phyloP scores from a whole-genome alignment of 1,139 yeast genomes.

The Hemisphaericaspora subhashii region DNA sequence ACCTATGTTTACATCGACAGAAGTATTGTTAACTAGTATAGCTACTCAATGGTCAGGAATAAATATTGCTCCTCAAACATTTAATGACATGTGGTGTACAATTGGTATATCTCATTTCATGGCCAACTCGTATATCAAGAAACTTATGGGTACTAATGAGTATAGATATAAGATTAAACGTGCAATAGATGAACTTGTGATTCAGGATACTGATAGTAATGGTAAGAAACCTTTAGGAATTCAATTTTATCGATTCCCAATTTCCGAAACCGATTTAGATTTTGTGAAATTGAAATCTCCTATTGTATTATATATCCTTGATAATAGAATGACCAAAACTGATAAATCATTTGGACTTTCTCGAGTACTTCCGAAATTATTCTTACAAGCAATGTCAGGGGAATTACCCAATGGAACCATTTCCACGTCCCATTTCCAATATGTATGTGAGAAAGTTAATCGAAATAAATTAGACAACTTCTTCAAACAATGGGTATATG shows the following conservation, averaged over 20 bases:
- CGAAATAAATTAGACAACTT: conserved; percentile 80
- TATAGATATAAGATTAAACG: conserved; percentile 69
- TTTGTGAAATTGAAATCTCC: conserved; percentile 83
- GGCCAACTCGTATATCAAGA: conserved; percentile 69
- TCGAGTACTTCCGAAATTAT: conserved; percentile 87
- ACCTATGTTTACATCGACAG: conserved; percentile 73
- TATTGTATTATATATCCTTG: conserved; percentile 77
- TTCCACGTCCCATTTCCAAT: conserved; percentile 82
- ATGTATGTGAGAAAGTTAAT: conserved; percentile 91
- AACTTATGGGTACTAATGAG: conserved; percentile 81
- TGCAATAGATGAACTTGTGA: conserved; percentile 65
- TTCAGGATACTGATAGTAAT: conserved; percentile 61
- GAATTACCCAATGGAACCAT: conserved; percentile 79
- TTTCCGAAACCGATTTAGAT: conserved; percentile 57
- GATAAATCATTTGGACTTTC: conserved; percentile 91
- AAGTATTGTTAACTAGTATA: conserved; percentile 63
- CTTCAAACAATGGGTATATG: conserved; percentile 91
- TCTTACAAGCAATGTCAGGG: conserved; percentile 94
- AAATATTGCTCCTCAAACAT: conserved; percentile 77
- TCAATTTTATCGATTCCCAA: conserved; percentile 67
- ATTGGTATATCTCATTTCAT: conserved; percentile 83
- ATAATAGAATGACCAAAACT: conserved; percentile 92
- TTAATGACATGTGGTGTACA: conserved; percentile 90
- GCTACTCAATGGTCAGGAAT: conserved; percentile 95
- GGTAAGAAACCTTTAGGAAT: conserved; percentile 70